A percentile compares a stretch with the other conserved stretches of the same genome.
Conservation (phyloP, 164 flowering plant genomes). For the Nelumbo lutea region DNA sequence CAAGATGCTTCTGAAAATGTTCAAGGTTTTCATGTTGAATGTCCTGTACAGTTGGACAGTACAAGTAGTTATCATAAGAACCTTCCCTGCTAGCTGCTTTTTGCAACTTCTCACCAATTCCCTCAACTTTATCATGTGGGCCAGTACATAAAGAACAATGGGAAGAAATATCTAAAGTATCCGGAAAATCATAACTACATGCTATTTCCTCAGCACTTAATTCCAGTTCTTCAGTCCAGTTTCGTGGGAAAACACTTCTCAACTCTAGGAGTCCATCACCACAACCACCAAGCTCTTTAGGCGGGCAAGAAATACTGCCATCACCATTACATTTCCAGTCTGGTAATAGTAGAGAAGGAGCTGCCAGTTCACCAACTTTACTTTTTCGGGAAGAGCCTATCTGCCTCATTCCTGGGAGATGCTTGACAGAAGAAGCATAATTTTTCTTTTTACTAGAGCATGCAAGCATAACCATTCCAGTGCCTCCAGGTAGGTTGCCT, state of each 20-base stretch:
- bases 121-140: conserved; percentile 20
- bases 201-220: conserved; percentile 52
- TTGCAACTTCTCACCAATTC: conserved; percentile 17
- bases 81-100: conserved; percentile 41
- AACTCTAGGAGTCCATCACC: conserved; percentile 45
- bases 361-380: background rate
- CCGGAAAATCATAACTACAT: conserved; percentile 45
- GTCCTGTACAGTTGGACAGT: conserved; percentile 39
- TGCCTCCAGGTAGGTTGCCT: conserved; percentile 27
- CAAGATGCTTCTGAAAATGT: conserved; percentile 79
- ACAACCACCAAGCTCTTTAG: conserved; percentile 62
- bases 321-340: conserved; percentile 27
- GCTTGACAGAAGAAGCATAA: conserved; percentile 18
- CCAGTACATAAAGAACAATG: conserved; percentile 42
- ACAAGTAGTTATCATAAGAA: conserved; percentile 52
- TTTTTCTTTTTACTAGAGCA: conserved; percentile 22
- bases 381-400: conserved; percentile 4
- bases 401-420: conserved; percentile 14
- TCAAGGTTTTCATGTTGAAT: conserved; percentile 39
- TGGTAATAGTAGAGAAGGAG: conserved; percentile 19
- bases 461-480: conserved; percentile 12
- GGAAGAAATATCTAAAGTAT: conserved; percentile 31
- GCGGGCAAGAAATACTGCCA: conserved; percentile 52
- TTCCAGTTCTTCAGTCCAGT: conserved; percentile 57
- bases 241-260: conserved; percentile 46